These are phyloP conservation scores for Fusarium domesticum DNA, from an alignment of 2,329 filamentous ascomycete species.

Conservation along the genomic window DNA sequence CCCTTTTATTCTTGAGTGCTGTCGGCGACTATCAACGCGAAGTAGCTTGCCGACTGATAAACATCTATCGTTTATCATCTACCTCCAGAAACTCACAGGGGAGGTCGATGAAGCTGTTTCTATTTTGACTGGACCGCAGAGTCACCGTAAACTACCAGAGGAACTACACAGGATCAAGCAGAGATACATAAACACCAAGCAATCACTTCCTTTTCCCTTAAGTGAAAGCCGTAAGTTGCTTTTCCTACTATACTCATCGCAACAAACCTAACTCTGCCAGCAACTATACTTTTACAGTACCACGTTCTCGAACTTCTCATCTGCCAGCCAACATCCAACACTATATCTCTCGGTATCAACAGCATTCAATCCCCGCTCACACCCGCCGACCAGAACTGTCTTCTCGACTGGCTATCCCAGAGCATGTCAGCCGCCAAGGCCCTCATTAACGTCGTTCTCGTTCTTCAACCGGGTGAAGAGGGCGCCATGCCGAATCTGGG, in stretches of 20 bases:
- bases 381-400: conserved; percentile 10
- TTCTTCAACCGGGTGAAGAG: conserved; percentile 29
- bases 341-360: conserved; percentile 26
- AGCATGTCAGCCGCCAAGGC: conserved; percentile 32
- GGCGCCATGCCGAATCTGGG: conserved; percentile 29
- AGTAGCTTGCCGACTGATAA: conserved; percentile 23
- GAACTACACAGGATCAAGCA: conserved; percentile 23
- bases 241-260: too few relatives aligned
- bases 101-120: conserved; percentile 30
- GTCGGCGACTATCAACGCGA: conserved; percentile 15
- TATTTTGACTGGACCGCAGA: conserved; percentile 15
- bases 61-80: conserved; percentile 31
- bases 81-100: conserved; percentile 31
- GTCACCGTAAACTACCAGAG: conserved; percentile 3
- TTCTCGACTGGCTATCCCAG: conserved; percentile 31
- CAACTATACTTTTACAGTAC: conserved; percentile 27
- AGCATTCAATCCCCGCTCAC: conserved; percentile 23
- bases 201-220: conserved; percentile 26
- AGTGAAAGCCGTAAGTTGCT: conserved; percentile 31
- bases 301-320: conserved; percentile 31
- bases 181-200: conserved; percentile 23
- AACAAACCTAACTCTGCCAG: conserved; percentile 18
- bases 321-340: conserved; percentile 29
- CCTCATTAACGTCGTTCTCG: conserved; percentile 28
- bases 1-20: conserved; percentile 29